Evolutionary conservation across 345 rosid genomes (phyloP), one percentile per base, ranked within the genome.

Genomic region (Gossypium thurberi): DNA sequence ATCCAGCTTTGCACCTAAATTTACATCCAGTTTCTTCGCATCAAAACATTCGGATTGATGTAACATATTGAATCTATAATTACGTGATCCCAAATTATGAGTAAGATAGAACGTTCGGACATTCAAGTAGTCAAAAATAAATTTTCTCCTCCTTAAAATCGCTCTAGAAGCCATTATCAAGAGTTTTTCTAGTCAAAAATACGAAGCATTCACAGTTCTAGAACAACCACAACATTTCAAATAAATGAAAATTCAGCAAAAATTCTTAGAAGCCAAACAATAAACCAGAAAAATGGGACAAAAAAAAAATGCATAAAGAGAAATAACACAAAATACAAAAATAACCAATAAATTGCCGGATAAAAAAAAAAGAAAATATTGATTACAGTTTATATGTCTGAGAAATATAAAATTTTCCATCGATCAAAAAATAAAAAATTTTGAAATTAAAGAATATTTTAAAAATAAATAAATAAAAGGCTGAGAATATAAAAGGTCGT

Each of bases 161-260:
- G 87, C 87, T 81, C 87, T 85, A 14, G 92, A 88, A 79, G 93
- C 90, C 98, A 93, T 93, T 77, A 20, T 64, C 51, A 60, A 52
- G 5, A 7, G 47, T 69, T 51, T 51, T 69, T 28, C 26, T 69
- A 26, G 72, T 69, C n/a, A 51, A 28, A 7, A 33, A 33, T 33
- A 5, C 5, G 12, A 23, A 14, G 6, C 72, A 51, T 43, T 68
- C 40, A 48, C 84, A 76, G 77, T 69, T 70, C 81, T 77, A 10
- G 55, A 40, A 75, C 74, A 63, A 73, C 48, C 55, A 40, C 1
- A 67, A 15, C 21, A 47, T 25, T 25, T 65, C 76, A n/a, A 12
- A 20, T 37, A 23, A 46, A 73, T 5, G 69, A 40, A 63, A 8
- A 18, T 14, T 44, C 43, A 20, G 60, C 51, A 47, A 47, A 47